Conservation (phyloP, 345 rosid genomes). For the Dovyalis caffra region DNA sequence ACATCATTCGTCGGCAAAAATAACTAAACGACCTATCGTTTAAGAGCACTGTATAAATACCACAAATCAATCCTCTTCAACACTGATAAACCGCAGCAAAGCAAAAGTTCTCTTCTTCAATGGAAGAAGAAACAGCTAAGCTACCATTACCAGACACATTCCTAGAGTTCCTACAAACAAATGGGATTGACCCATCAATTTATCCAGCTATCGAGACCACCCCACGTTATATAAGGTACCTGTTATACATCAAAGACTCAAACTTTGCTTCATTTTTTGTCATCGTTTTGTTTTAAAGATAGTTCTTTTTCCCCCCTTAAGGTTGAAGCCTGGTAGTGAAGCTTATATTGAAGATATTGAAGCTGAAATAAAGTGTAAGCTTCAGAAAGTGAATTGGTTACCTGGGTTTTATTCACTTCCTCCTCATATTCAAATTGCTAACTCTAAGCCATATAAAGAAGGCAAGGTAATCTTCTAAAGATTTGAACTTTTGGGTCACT, state of each 20-base stretch:
- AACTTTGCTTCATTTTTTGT: neutral
- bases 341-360: constrained; percentile 50
- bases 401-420: constrained; percentile 76
- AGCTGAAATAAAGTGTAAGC: constrained; percentile 63
- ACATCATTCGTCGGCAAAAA: no score
- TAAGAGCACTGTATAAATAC: no score
- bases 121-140: constrained; percentile 38
- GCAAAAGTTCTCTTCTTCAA: neutral
- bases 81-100: no score
- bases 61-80: no score
- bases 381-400: constrained; percentile 66
- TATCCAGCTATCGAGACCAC: constrained; percentile 48
- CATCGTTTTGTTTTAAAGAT: neutral
- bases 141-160: constrained; percentile 61
- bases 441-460: constrained; percentile 61
- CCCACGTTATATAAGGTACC: constrained; percentile 82
- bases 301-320: constrained; percentile 9
- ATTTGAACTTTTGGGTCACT: neutral
- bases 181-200: constrained; percentile 72
- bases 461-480: constrained; percentile 53
- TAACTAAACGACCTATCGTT: no score
- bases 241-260: neutral
- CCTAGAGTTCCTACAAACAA: constrained; percentile 56
- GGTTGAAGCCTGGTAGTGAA: constrained; percentile 78
- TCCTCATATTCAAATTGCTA: constrained; percentile 68